These are phyloP conservation scores for Colletotrichum filicis DNA, from an alignment of 2,329 filamentous ascomycete genomes.

Conservation along the genomic window DNA sequence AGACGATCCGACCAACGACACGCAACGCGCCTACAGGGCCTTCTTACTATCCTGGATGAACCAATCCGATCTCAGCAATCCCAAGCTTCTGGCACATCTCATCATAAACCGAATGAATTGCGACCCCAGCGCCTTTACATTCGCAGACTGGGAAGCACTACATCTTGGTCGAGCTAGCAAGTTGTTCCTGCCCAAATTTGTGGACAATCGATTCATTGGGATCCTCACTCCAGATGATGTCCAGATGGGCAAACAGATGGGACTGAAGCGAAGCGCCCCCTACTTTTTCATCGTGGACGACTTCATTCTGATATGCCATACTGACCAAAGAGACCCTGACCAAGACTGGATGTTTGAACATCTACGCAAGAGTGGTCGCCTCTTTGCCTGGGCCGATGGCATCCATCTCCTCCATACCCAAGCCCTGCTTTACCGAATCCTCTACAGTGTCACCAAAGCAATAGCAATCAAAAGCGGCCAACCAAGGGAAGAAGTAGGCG, in stretches of 20 bases:
- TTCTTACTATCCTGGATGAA: neutral
- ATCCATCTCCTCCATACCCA: constrained; percentile 18
- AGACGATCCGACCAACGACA: neutral
- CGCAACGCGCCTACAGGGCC: neutral
- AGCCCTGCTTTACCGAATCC: constrained; percentile 2
- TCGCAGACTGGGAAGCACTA: neutral
- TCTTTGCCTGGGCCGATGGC: constrained; percentile 26
- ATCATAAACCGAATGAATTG: neutral
- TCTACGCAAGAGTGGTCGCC: neutral
- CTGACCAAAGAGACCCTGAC: neutral
- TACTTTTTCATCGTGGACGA: neutral
- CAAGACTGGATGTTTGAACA: neutral
- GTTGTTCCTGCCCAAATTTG: neutral
- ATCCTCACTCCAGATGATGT: neutral
- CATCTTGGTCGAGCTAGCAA: neutral
- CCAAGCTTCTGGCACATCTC: neutral
- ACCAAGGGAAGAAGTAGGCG: neutral
- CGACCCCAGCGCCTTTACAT: neutral
- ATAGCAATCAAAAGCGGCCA: neutral
- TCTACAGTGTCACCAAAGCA: neutral
- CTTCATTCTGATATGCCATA: neutral
- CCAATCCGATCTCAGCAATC: neutral
- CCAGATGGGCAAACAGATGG: neutral
- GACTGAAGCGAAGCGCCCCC: neutral
- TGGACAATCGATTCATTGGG: neutral